Evolutionary conservation across 768 basidiomycete species (phyloP).

Genomic region (Strobilomyces echinocephalus): DNA sequence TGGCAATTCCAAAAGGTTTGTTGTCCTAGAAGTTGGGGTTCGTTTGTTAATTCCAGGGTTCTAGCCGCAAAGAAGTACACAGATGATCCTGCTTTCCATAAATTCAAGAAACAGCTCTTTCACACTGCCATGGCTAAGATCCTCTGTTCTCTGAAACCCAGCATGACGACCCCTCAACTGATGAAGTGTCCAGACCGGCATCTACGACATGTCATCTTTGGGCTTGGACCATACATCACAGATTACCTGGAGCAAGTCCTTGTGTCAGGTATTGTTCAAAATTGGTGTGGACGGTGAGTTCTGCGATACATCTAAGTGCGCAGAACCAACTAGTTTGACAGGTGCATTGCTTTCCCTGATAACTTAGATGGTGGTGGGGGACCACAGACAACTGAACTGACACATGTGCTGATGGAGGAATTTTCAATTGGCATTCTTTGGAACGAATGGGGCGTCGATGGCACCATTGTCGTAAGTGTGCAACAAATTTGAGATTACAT

Average conservation of each 20-base stretch:
- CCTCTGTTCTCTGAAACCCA: background rate
- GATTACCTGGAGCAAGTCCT: background rate
- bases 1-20: constrained; percentile 7
- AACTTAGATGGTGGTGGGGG: background rate
- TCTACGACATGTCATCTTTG: background rate
- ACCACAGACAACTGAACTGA: background rate
- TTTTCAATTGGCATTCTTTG: background rate
- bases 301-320: no score
- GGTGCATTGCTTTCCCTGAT: background rate
- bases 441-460: constrained; percentile 1
- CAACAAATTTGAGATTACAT: background rate
- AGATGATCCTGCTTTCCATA: background rate
- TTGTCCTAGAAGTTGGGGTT: background rate
- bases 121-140: background rate
- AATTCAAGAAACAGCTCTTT: background rate
- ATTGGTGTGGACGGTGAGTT: background rate
- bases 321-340: background rate
- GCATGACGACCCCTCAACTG: background rate
- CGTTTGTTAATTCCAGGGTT: background rate
- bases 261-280: background rate
- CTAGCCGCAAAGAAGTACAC: background rate
- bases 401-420: background rate
- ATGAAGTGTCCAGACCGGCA: background rate
- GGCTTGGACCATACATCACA: background rate
- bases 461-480: background rate